Base-by-base conservation (phyloP, 768 basidiomycete genomes). In the Gautieria morchelliformis region DNA sequence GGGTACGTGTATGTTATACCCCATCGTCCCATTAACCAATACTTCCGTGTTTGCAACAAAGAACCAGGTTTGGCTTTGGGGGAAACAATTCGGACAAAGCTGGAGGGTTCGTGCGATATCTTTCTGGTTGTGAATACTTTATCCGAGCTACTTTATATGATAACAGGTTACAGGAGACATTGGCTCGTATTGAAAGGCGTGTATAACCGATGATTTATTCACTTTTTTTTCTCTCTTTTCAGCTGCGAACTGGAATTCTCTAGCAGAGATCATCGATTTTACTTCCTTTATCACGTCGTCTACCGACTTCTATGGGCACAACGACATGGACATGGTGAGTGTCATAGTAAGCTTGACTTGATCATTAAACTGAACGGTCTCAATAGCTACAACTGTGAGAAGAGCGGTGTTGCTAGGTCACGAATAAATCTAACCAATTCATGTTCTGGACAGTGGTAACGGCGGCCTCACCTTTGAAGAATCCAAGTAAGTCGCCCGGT, bases 51-150 rank as follows among this genome's bases (percentile, higher is more conserved):
- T 33, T 42, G 40, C 6, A 53, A 46, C 56, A n/a, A 60, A 83
- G 80, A 71, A 78, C 63, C 77, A 83, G 70, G 80, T 80, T 0
- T 84, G 81, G 83, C 57, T 78, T 5, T 85, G 84, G 84, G 84
- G 79, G 1, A 74, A 67, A 60, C 67, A 67, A 24, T 69, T 81
- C 17, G 84, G 84, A 0, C 83, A 85, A 62, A 81, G 78, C 63
- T 85, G 84, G 84, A 72, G 84, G 68, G 83, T 83, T 61, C 52
- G 76, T 65, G 9, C 20, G n/a, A 12, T 40, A 4, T 17, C 2
- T 41, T 27, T 15, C 9, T 51, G 37, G 40, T 3, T 15, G 42
- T 37, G 12, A 19, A 33, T 46, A 12, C 7, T 44, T 52, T 9
- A 37, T 35, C 12, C 20, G 5, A 46, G 10, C 20, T 2, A 35